These are phyloP conservation scores for Rhizopus delemar DNA, from an alignment of 371 early-diverging fungal species.

Conservation along the genomic window DNA sequence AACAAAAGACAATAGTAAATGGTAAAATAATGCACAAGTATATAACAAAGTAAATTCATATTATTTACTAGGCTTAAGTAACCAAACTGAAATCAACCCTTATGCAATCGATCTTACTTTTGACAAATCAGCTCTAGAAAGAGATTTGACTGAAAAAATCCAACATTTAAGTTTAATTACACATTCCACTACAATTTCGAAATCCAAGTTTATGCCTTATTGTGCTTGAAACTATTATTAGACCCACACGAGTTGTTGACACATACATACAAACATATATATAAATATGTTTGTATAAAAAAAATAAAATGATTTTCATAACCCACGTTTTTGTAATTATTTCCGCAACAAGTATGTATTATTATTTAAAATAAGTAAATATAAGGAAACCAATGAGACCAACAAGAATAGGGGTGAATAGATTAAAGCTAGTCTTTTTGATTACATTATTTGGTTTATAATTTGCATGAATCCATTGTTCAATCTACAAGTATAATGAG, in stretches of 20 bases:
- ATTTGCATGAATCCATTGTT: slow-evolving; percentile 46
- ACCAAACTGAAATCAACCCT: neutral
- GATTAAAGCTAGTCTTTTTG: slow-evolving; percentile 16
- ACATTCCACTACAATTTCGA: neutral
- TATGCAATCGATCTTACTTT: slow-evolving; percentile 1
- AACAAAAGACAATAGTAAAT: neutral
- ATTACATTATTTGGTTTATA: slow-evolving; percentile 19
- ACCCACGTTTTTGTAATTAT: no score
- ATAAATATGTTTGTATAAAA: neutral
- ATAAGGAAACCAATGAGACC: slow-evolving; percentile 35
- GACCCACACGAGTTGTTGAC: neutral
- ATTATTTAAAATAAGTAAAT: slow-evolving; percentile 19
- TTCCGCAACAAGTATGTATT: neutral
- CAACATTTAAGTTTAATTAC: neutral
- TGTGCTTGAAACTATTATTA: neutral
- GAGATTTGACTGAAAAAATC: neutral
- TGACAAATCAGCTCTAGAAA: neutral
- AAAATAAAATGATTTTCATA: no score
- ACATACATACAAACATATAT: neutral
- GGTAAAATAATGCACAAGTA: neutral
- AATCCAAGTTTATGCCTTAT: slow-evolving; percentile 1
- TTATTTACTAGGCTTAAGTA: neutral
- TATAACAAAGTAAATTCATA: neutral
- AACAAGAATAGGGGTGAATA: slow-evolving; percentile 32
- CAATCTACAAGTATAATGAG: slow-evolving; percentile 29